phyloP scores from a whole-genome alignment of 1,284 basidiomycete species.

The Moesziomyces aphidis region DNA sequence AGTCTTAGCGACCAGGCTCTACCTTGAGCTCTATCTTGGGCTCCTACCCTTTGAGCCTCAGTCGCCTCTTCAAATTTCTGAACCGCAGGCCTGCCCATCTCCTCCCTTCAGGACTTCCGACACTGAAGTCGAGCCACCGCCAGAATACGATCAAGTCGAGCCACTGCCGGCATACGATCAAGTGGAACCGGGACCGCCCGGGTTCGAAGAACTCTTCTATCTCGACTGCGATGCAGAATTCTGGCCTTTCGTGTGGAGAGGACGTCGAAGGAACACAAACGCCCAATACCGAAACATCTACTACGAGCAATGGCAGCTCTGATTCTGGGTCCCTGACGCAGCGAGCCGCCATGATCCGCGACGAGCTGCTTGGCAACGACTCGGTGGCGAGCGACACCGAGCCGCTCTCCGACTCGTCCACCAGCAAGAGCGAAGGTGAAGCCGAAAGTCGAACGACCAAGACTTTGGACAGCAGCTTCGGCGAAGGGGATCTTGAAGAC shows the following conservation, averaged over 20 bases:
- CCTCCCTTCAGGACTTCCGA: no score
- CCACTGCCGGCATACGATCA: no score
- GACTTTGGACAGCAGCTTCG: neutral
- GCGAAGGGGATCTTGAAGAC: slow-evolving; percentile 12
- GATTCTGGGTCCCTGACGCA: slow-evolving; percentile 27
- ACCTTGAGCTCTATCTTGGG: no score
- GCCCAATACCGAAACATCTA: no score
- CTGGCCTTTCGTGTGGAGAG: no score
- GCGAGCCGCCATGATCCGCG: slow-evolving; percentile 28
- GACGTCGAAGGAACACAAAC: no score
- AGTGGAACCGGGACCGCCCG: neutral
- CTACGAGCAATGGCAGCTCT: no score
- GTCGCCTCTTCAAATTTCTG: no score
- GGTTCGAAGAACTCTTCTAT: neutral
- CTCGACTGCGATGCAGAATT: neutral
- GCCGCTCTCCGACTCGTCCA: slow-evolving; percentile 11
- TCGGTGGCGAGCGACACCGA: slow-evolving; percentile 7
- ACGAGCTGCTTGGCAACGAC: slow-evolving; percentile 28
- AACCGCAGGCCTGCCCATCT: no score
- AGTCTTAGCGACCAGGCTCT: no score
- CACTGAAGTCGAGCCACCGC: no score
- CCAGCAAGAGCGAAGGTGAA: slow-evolving; percentile 1
- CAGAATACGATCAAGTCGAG: neutral
- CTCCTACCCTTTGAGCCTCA: no score
- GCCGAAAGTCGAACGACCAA: neutral